Conservation (phyloP, 768 basidiomycete species). For the Pleurotus citrinopileatus region DNA sequence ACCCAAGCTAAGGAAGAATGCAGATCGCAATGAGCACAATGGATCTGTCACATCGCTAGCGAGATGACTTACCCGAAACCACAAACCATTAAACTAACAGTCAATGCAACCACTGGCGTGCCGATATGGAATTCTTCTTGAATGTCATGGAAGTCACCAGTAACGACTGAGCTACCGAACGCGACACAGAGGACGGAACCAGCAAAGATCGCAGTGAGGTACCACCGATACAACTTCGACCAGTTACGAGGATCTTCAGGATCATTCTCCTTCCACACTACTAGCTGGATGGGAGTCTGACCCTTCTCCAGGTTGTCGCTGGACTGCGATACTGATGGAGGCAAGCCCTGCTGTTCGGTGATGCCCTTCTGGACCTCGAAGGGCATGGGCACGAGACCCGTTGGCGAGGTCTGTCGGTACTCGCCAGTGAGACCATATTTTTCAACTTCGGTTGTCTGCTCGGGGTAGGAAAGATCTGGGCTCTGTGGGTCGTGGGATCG, state of each 20-base stretch:
- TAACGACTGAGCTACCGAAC: constrained; percentile 33
- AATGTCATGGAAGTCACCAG: constrained; percentile 32
- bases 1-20: constrained; percentile 12
- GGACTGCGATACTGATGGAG: constrained; percentile 21
- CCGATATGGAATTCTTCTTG: constrained; percentile 27
- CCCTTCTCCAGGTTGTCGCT: constrained; percentile 31
- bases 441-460: constrained; percentile 13
- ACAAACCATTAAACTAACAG: constrained; percentile 32
- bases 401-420: constrained; percentile 25
- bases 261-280: constrained; percentile 34
- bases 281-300: constrained; percentile 28
- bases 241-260: constrained; percentile 38
- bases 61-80: constrained; percentile 30
- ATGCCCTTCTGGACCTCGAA: constrained; percentile 5
- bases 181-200: constrained; percentile 31
- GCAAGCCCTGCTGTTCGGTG: constrained; percentile 23
- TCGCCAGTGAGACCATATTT: constrained; percentile 25
- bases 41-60: constrained; percentile 20
- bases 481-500: not conserved
- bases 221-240: constrained; percentile 28
- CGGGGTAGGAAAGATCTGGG: constrained; percentile 15
- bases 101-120: constrained; percentile 29
- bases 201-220: constrained; percentile 26
- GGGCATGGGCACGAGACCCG: constrained; percentile 21
- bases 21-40: not conserved